These are phyloP conservation scores for Heliamphora pulchella DNA, from an alignment of 179 eudicot genomes.

Conservation along the genomic window DNA sequence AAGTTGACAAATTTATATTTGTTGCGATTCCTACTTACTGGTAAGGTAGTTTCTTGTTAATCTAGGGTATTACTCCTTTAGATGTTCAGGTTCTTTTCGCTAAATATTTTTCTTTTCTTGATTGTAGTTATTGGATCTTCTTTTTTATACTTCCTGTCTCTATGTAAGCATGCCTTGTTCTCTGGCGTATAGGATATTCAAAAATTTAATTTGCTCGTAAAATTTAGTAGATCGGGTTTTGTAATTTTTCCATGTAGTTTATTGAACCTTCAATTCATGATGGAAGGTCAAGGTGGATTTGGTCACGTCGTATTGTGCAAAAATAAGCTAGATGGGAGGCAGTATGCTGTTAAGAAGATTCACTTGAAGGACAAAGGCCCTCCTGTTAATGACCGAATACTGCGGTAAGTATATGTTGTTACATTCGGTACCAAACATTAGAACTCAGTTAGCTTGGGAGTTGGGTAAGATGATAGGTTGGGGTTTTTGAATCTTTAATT, in stretches of 20 bases:
- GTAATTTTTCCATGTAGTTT: background rate
- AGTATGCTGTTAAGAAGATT: slow-evolving; percentile 93
- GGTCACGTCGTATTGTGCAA: slow-evolving; percentile 94
- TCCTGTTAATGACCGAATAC: slow-evolving; percentile 81
- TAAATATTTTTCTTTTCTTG: background rate
- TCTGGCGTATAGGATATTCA: background rate
- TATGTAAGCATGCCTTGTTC: background rate
- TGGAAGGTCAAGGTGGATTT: slow-evolving; percentile 89
- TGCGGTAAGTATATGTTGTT: slow-evolving; percentile 42
- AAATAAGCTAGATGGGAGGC: slow-evolving; percentile 94
- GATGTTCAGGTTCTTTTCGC: too few relatives aligned
- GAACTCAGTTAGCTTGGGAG: background rate
- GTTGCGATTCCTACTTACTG: background rate
- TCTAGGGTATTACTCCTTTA: background rate
- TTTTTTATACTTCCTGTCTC: background rate
- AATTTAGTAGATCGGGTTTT: background rate
- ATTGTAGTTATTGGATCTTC: background rate
- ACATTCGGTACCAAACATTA: background rate
- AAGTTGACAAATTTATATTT: background rate
- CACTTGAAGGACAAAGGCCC: slow-evolving; percentile 80
- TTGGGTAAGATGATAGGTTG: background rate
- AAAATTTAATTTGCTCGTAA: background rate
- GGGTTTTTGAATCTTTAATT: background rate
- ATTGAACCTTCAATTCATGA: slow-evolving; percentile 13
- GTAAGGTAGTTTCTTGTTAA: background rate